phyloP scores from a whole-genome alignment of 73 alveolate genomes.

The Blepharisma japonicum region DNA sequence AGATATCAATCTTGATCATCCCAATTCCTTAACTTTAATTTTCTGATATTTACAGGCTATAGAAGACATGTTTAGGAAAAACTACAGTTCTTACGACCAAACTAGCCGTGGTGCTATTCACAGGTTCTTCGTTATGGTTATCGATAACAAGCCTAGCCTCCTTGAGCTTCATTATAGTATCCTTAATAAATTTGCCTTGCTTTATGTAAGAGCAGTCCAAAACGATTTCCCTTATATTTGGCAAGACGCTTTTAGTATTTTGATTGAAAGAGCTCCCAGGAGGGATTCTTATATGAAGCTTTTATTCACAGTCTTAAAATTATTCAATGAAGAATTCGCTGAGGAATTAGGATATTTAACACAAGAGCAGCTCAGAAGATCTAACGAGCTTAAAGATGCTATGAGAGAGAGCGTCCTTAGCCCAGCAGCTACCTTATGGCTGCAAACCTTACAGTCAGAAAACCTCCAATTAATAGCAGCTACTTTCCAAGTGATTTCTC shows the following conservation, averaged over 20 bases:
- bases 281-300: not conserved
- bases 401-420: constrained; percentile 13
- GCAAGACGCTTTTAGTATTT: not conserved
- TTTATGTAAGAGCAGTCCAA: constrained; percentile 23
- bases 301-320: constrained; percentile 1
- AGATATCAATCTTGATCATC: not conserved
- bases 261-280: not conserved
- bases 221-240: constrained; percentile 1
- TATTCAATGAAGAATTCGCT: constrained; percentile 18
- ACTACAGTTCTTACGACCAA: not conserved
- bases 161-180: not conserved
- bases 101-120: not conserved
- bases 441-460: not conserved
- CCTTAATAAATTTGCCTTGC: constrained; percentile 13
- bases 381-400: constrained; percentile 7
- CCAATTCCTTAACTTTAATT: not conserved
- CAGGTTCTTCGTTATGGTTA: not conserved
- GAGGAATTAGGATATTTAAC: constrained; percentile 15
- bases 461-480: not conserved
- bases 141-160: not conserved
- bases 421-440: constrained; percentile 1
- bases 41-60: constrained; percentile 22
- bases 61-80: not conserved
- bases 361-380: constrained; percentile 8
- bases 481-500: constrained; percentile 14